Evolutionary conservation across 2,329 filamentous ascomycete genomes (phyloP), one percentile per base, ranked within the genome.

Genomic region (Escovopsis sp.): DNA sequence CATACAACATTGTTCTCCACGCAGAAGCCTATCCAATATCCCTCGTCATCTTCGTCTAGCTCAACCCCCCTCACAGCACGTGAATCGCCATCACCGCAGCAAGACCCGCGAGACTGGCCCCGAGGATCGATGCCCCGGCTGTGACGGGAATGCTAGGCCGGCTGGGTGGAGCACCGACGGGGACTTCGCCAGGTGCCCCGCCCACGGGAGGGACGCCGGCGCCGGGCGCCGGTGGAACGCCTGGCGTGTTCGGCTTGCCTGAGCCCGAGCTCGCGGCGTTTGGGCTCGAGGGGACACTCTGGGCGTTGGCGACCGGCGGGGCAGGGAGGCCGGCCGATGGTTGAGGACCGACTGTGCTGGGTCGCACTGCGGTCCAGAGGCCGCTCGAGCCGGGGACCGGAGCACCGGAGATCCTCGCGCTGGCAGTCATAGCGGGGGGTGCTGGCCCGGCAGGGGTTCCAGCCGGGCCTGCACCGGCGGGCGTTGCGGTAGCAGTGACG

Each of bases 91-190:
- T 41, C 35, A 49, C 37, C 28, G 48, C 48, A 9, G 47, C 35
- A 37, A 55, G 26, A 13, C 45, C 48, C 13, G 45, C 31, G 34
- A 56, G 27, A 14, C 54, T 43, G 13, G 47, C 39, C 4, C 39
- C 41, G 29, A 54, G 30, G 13, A 40, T 44, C 15, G 53, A 53
- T 39, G 67, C 68, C 48, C 66, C 68, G 41, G 62, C 67, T 16
- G 63, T 65, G 44, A 61, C 56, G 43, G 58, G 55, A 34, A 51
- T 47, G 45, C 50, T 48, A 37, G 53, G 48, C n/a, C 33, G 48
- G 15, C 33, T 16, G 9, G 40, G n/a, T 13, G 42, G 42, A 16
- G 41, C 36, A 5, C 32, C 36, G 31, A 35, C 33, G 5, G 38
- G 35, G 15, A 35, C 29, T 25, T 31, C 27, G 37, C 38, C 32